phyloP scores from a whole-genome alignment of 441 rosid species.

The Aquilaria agallochum region DNA sequence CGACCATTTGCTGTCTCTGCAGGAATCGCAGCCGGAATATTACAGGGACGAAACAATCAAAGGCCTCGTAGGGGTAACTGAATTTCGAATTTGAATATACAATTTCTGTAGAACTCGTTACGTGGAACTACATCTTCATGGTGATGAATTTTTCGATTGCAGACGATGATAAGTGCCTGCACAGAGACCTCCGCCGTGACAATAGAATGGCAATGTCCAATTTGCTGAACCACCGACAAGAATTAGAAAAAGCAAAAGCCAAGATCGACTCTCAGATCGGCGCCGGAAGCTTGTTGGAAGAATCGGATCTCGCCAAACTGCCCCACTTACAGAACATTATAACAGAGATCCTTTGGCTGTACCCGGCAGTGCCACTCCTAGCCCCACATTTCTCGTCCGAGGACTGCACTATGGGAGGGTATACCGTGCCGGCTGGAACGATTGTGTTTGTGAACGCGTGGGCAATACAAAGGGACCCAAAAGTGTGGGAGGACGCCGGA shows the following conservation, averaged over 20 bases:
- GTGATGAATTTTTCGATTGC: slow-evolving; percentile 30
- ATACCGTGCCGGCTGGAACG: slow-evolving; percentile 20
- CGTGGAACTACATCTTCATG: slow-evolving; percentile 5
- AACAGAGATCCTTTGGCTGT: slow-evolving; percentile 15
- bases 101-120: too few relatives aligned
- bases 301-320: slow-evolving; percentile 21
- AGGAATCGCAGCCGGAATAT: too few relatives aligned
- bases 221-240: slow-evolving; percentile 12
- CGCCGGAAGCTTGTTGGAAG: slow-evolving; percentile 13
- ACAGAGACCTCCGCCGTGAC: slow-evolving; percentile 15
- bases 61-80: slow-evolving; percentile 10
- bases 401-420: slow-evolving; percentile 22
- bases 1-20: slow-evolving; percentile 7
- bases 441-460: slow-evolving; percentile 24
- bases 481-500: slow-evolving; percentile 16
- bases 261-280: slow-evolving; percentile 21
- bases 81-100: background rate
- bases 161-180: slow-evolving; percentile 15
- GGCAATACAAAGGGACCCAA: too few relatives aligned
- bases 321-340: slow-evolving; percentile 22
- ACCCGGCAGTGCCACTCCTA: slow-evolving; percentile 14
- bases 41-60: slow-evolving; percentile 16
- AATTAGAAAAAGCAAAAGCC: slow-evolving; percentile 13
- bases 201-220: slow-evolving; percentile 15
- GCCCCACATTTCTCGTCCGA: slow-evolving; percentile 20